Conservation (phyloP, 2,329 filamentous ascomycete species). For the Herpotrichia juniperi region DNA sequence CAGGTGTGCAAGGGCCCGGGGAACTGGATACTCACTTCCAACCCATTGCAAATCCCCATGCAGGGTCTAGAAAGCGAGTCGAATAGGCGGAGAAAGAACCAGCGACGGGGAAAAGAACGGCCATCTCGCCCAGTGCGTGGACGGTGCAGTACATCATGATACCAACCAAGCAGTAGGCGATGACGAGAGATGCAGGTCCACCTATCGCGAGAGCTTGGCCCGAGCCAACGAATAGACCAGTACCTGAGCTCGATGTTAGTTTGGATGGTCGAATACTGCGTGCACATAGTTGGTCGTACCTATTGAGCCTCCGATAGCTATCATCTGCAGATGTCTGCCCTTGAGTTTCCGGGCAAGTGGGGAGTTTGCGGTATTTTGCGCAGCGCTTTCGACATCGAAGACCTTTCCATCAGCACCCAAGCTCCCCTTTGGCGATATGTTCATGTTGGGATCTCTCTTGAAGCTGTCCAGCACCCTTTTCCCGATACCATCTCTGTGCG, state of each 20-base stretch:
- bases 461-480: conserved; percentile 53
- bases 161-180: conserved; percentile 67
- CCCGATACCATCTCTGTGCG: conserved; percentile 38
- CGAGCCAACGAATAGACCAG: conserved; percentile 84
- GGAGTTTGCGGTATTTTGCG: conserved; percentile 70
- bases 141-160: conserved; percentile 91
- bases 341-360: conserved; percentile 69
- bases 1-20: conserved; percentile 11
- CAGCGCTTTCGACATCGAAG: conserved; percentile 68
- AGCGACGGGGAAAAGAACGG: conserved; percentile 86
- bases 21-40: conserved; percentile 66
- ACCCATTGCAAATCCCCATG: conserved; percentile 94
- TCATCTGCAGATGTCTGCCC: conserved; percentile 84
- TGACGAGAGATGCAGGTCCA: conserved; percentile 45
- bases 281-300: conserved; percentile 30
- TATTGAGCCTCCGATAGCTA: conserved; percentile 92
- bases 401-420: conserved; percentile 60
- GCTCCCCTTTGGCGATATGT: conserved; percentile 53
- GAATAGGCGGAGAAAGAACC: conserved; percentile 93
- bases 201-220: conserved; percentile 47
- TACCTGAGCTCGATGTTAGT: conserved; percentile 26
- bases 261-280: neutral
- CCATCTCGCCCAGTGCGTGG: conserved; percentile 89
- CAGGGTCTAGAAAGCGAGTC: conserved; percentile 88
- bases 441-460: conserved; percentile 47